phyloP scores from a whole-genome alignment of 352 stramenopile genomes.

The Thraustochytrium sp. region DNA sequence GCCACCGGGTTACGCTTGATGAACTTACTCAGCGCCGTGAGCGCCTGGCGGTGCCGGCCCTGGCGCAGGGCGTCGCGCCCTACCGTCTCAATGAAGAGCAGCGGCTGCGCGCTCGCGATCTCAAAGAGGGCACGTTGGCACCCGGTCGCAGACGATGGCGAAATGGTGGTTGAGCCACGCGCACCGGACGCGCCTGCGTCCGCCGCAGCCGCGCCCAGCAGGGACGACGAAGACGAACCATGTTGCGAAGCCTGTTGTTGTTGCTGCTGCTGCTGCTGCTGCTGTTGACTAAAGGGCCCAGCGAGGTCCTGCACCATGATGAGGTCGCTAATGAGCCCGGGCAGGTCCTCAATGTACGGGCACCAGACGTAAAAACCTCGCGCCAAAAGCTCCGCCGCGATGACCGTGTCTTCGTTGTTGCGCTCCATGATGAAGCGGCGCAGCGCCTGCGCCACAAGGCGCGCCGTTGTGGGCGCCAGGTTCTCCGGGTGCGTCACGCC shows the following conservation, averaged over 20 bases:
- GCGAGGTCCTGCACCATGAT: slow-evolving; percentile 6
- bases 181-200: not conserved
- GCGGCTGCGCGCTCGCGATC: not conserved
- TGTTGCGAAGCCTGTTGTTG: not conserved
- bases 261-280: not conserved
- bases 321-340: slow-evolving; percentile 22
- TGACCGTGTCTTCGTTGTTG: slow-evolving; percentile 4
- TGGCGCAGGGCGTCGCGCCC: slow-evolving; percentile 3
- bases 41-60: not conserved
- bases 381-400: slow-evolving; percentile 26
- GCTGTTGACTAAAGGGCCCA: not conserved
- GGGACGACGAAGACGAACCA: no score
- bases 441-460: not conserved
- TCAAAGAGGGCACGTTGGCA: slow-evolving; percentile 12
- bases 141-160: not conserved
- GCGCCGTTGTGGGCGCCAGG: slow-evolving; percentile 8
- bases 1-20: slow-evolving; percentile 71
- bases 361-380: slow-evolving; percentile 27
- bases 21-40: slow-evolving; percentile 33
- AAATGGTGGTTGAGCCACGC: not conserved
- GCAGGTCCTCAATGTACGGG: slow-evolving; percentile 26
- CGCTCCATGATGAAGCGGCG: not conserved
- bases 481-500: not conserved
- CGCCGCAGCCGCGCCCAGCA: no score
- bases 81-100: not conserved